Evolutionary conservation across 352 stramenopile species (phyloP), one percentile per base, ranked within the genome.

Genomic region (Phytophthora sansomeana): DNA sequence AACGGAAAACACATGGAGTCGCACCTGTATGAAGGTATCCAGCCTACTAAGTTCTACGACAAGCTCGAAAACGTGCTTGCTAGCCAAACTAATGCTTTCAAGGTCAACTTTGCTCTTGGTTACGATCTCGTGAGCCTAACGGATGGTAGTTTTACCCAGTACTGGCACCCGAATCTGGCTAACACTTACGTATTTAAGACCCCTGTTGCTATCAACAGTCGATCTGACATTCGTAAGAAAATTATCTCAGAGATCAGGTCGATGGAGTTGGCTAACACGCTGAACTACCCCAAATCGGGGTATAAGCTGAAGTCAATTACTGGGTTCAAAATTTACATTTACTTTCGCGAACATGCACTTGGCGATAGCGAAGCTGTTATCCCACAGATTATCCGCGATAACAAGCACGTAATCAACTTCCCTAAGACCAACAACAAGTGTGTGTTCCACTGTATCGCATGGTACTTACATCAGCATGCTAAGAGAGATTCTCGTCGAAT

Each of bases 331-430:
- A 49, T 66, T 35, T 38, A 46, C 29, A 56, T 67, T 16, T 59
- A 59, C 44, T 28, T 60, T 30, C 64, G 56, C 33, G 49, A 65
- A 17, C 57, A 69, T 58, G 47, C n/a, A n/a, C 28, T 69, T 13
- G 62, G 62, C 2, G 53, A 62, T 46, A 54, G 17, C 21, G 48
- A 63, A 24, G 51, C 44, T 38, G 36, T 66, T 1, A 66, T 72
- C 21, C 56, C 63, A 39, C 32, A 72, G 19, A 44, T 47, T 14
- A 67, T 70, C 29, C 50, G 49, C 26, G 52, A 57, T 7, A 69
- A 74, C 36, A 46, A 52, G 30, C 51, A 62, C 39, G 51, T 74
- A 26, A 66, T 70, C 48, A 63, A 74, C 47, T 70, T 74, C 38
- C 60, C 66, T 14, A 66, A 69, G 17, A 69, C 32, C 13, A 55